Base-by-base conservation (phyloP, 257 asterid species). In the Leonotis leonurus region DNA sequence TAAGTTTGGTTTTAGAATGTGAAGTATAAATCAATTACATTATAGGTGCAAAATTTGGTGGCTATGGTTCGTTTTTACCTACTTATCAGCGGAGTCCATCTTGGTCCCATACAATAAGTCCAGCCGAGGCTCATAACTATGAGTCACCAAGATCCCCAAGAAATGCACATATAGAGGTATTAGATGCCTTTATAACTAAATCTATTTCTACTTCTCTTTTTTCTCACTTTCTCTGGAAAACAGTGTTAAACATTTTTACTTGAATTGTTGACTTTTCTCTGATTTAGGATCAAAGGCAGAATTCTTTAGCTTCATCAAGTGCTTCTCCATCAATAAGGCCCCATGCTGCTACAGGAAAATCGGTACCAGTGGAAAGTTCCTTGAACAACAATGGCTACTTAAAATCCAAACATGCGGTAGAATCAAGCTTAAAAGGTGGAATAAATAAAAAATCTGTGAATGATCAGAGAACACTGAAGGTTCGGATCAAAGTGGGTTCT, bases 31-130 rank as follows among this genome's bases (percentile, higher is more conserved):
- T 64, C 48, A 21, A 68, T 68, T 84, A 60, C 67, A 60, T 63
- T 50, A 62, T 83, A 94, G 99, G 99, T 67, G 83, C 99, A 24
- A 94, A 88, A 82, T 94, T 73, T 77, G 99, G 99, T 13, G 93
- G 90, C 69, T 94, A 90, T 70, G 99, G 99, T 74, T 90, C 99
- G 24, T 94, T 94, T 81, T 83, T 94, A 62, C 99, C 97, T 57
- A 70, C 93, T 55, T 72, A 84, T 75, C 95, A 81, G 71, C 83
- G 93, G 56, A 85, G 96, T 45, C 97, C 99, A 20, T 77, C 89
- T 49, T 73, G 79, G 85, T 75, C 94, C 46, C 89, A 73, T 51
- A 60, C 83, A 17, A 80, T 63, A 81, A 82, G 83, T 73, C 80
- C 97, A 27, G 79, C 81, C 0, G 88, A 82, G 75, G 83, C 61